Base-by-base conservation (phyloP, 768 basidiomycete species). In the Mycena galopus region DNA sequence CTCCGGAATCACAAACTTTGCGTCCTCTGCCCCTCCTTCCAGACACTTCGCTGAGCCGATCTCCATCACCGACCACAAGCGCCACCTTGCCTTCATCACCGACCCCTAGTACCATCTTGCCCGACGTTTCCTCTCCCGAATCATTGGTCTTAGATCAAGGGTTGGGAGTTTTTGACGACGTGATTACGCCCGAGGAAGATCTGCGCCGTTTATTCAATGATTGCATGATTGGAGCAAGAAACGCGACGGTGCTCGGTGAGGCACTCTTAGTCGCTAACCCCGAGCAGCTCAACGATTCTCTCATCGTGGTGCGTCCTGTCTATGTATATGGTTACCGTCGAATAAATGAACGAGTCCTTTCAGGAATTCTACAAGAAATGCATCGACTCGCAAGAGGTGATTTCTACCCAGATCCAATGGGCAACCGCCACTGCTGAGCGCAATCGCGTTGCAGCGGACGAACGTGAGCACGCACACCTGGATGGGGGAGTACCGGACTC, bases 371-470 rank as follows among this genome's bases (percentile, higher is more conserved):
- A 94, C 76, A 77, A 81, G 19, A 94, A 94, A 77, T 96, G 95
- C 79, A 87, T 90, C 35, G 86, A 89, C 4, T 96, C 95, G 2
- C 95, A 96, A 80, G 95, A 96, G 71, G 87, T 96, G 14, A 90
- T 97, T 33, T 92, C 86, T 73, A 91, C 93, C 7, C 96, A 97
- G 81, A 96, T 97, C 76, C 91, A 93, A 11, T 97, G 96, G 96
- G n/a, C n/a, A n/a, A n/a, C 91, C 25, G 91, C 94, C 1, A 88
- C 92, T 19, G 96, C 96, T 1, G 92, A 93, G 75, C 89, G 89
- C 27, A 71, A 62, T 27, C 64, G 68, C 16, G 9, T 21, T 16
- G 55, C 55, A 29, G 29, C 30, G 30, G 17, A 56, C 8, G 25
- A 55, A 16, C 42, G 14, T 44, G 53, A 17, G 53, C 53, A 64